Conservation (phyloP, 495 filamentous ascomycete genomes). For the Astrothelium subdiscretum region DNA sequence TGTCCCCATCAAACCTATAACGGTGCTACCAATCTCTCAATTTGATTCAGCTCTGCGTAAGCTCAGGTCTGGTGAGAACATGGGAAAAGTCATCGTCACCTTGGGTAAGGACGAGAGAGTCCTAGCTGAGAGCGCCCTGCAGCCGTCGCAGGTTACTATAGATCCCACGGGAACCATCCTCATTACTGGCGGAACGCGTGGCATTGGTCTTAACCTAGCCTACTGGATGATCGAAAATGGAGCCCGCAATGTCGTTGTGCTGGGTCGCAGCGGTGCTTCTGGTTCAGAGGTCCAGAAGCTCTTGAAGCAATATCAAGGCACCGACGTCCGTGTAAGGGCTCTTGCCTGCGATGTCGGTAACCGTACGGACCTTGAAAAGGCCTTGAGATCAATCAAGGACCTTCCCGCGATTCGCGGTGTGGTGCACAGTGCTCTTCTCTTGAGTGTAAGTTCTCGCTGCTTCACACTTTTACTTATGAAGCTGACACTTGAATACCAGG, state of each 20-base stretch:
- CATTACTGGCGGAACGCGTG: slow-evolving; percentile 35
- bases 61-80: slow-evolving; percentile 42
- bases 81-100: slow-evolving; percentile 50
- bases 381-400: neutral
- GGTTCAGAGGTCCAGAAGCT: neutral
- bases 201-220: slow-evolving; percentile 22
- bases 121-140: slow-evolving; percentile 1
- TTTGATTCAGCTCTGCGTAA: slow-evolving; percentile 42
- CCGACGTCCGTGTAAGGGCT: neutral
- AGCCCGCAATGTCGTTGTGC: neutral
- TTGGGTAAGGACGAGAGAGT: slow-evolving; percentile 19
- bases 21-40: slow-evolving; percentile 22
- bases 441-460: neutral
- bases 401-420: neutral
- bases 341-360: neutral
- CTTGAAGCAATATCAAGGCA: neutral
- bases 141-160: slow-evolving; percentile 1
- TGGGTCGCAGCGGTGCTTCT: neutral
- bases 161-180: slow-evolving; percentile 28
- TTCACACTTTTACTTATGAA: neutral
- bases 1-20: neutral
- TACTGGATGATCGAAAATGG: neutral
- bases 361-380: neutral
- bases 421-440: slow-evolving; percentile 4
- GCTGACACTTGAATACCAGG: neutral